Base-by-base conservation (phyloP, 371 early-diverging fungal species). In the Coelomomyces lativittatus region DNA sequence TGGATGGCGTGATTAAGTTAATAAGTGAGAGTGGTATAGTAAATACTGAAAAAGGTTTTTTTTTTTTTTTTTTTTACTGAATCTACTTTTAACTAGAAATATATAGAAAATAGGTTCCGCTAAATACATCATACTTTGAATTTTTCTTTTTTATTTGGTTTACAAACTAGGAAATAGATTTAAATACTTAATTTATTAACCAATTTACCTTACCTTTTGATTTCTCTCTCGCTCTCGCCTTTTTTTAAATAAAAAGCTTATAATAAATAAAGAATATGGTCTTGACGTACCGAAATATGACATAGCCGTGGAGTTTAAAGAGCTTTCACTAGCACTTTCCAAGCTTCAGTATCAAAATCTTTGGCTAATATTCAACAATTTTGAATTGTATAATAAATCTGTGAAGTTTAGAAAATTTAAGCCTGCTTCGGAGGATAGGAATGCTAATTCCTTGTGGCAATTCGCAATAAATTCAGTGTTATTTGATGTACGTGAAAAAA, bases 281-380 rank as follows among this genome's bases (percentile, higher is more conserved):
- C 44, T 7, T 11, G 24, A 54, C 4, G 28, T 23, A 7, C 43
- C 62, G 0, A 48, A 46, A 28, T 54, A 52, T 34, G 49, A 54
- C 12, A 48, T 38, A 14, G 19, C 6, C 3, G 24, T 71, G 14
- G 49, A 61, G 10, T 92, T 95, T 65, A 88, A 91, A 55, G 90
- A 91, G 47, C 68, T 97, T 26, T 85, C 83, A 0, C 87, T 97
- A 53, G 77, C 81, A 11, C 56, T 95, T 1, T 86, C 89, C 45
- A 82, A 91, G 47, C 78, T 83, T 37, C 96, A 97, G 57, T 92
- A 89, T 53, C 58, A 71, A 4, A 86, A 85, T 46, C 65, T 81
- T 0, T 64, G 91, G 47, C 52, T 85, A 29, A 60, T 83, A 2
- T 88, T 93, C 55, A 83, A 89, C 49, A 19, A 30, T 8, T 28